Evolutionary conservation across 2,329 filamentous ascomycete genomes (phyloP), one percentile per base, ranked within the genome.

Genomic region (Fusarium clavum): DNA sequence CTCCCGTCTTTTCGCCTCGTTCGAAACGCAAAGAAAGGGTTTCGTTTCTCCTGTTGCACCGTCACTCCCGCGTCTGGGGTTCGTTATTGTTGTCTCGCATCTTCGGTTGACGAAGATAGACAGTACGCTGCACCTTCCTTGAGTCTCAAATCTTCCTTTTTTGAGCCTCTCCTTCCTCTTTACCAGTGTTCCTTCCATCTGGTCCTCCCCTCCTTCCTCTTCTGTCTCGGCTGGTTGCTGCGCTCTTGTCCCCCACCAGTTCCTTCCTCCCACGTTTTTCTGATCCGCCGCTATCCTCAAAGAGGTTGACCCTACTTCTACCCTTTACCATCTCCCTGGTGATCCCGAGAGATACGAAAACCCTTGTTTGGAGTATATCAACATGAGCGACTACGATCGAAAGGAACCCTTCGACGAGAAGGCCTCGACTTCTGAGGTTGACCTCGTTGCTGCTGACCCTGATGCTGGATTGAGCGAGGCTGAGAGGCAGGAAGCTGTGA

Each of bases 391-490:
- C 66, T 56, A 73, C 20, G 79, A 80, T 53, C 78, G 79, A 44
- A 75, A 71, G 52, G 73, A 71, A 27, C 51, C 61, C 10, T 68
- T 73, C 46, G 75, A 78, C n/a, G 76, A 78, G 25, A 76, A 72
- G 48, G 76, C 72, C 20, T 76, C 74, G 49, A 73, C 74, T 14
- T 76, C 73, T 8, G 76, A 80, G 52, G 32, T 74, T 34, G 75
- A 76, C 25, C 65, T 73, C 14, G 60, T 75, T 25, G 48, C 27
- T 30, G 12, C 44, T 27, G 80, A 83, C 55, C 81, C 81, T 9
- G 91, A 94, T 79, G 89, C 86, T 49, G 88, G 88, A 10, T 79
- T 92, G 71, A 89, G 84, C 41, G 85, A 86, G 2, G 89, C 88
- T 67, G 91, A 93, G 76, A 85, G 82, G 69, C 86, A 85, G 27